Evolutionary conservation across 108 stramenopile species (phyloP), one percentile per base, ranked within the genome.

Genomic region (Pseudonitzschia multiseries): DNA sequence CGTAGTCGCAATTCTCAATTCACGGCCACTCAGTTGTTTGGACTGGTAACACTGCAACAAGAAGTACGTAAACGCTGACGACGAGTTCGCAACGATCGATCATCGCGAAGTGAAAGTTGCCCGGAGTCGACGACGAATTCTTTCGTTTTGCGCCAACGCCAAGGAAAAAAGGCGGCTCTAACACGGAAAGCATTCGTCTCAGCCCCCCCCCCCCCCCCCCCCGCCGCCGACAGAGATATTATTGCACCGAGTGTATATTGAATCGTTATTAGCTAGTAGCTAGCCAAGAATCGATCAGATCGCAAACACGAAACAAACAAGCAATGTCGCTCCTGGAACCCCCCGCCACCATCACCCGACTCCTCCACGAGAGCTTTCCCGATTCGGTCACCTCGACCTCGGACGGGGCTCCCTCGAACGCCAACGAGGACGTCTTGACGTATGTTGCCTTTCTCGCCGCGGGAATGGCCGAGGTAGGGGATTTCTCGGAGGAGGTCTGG

Each of bases 361-460:
- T 94, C 61, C 79, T 94, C 21, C 90, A 81, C 21, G 81, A 83
- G 53, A 65, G 90, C 40, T 79, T 93, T 41, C 81, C 81, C 53
- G 74, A 73, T 28, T 71, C 43, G 31, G 76, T 69, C 18, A 41
- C 41, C 53, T 32, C 51, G 56, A 50, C 26, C 8, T 66, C 60
- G 6, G 46, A 36, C 22, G 63, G 60, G 31, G 65, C 40, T 14
- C 26, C 40, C 46, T 22, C 33, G 72, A 74, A 63, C 51, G 69
- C 69, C 4, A 51, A 72, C 28, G 83, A 87, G 27, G 89, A 91
- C 56, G 80, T 94, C 72, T 65, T 94, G 52, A 74, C 90, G 41
- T 94, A 94, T 74, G 86, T 89, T 12, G 86, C 93, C 53, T 87
- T 88, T 66, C 71, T 94, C 28, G 93, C 91, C 22, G 81, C 87